Conservation (phyloP, 208 protist species). For the Eutreptiella sp. region DNA sequence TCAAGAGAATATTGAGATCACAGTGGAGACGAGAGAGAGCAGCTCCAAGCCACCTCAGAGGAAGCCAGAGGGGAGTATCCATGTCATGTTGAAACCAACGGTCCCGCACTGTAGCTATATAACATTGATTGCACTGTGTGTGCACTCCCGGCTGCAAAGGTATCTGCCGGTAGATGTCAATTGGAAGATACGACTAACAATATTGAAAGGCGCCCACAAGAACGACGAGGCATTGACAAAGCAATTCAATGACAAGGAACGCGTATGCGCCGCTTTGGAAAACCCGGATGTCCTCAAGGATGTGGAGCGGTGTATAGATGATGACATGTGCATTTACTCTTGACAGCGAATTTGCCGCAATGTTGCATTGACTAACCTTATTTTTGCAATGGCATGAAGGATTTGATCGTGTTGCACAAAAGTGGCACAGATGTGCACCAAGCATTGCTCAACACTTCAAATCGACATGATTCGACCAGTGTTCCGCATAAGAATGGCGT, state of each 20-base stretch:
- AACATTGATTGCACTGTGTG: constrained; percentile 95
- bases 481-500: too few relatives aligned
- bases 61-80: constrained; percentile 59
- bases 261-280: constrained; percentile 94
- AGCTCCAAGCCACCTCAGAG: too few relatives aligned
- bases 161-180: constrained; percentile 86
- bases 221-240: constrained; percentile 95
- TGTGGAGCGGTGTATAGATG: constrained; percentile 43
- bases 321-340: too few relatives aligned
- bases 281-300: constrained; percentile 74
- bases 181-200: too few relatives aligned
- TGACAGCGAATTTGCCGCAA: too few relatives aligned
- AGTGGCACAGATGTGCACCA: too few relatives aligned
- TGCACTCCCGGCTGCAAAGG: constrained; percentile 88
- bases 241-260: constrained; percentile 98
- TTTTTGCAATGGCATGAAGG: too few relatives aligned
- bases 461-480: too few relatives aligned
- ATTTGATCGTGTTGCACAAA: too few relatives aligned
- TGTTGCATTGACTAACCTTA: too few relatives aligned
- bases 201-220: constrained; percentile 83
- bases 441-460: too few relatives aligned
- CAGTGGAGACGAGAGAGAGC: too few relatives aligned
- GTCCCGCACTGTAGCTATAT: constrained; percentile 97
- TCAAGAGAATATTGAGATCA: constrained; percentile 73
- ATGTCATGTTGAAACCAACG: constrained; percentile 94